These are phyloP conservation scores for Sugiyamaella novakii DNA, from an alignment of 1,139 yeast species.

Conservation along the genomic window DNA sequence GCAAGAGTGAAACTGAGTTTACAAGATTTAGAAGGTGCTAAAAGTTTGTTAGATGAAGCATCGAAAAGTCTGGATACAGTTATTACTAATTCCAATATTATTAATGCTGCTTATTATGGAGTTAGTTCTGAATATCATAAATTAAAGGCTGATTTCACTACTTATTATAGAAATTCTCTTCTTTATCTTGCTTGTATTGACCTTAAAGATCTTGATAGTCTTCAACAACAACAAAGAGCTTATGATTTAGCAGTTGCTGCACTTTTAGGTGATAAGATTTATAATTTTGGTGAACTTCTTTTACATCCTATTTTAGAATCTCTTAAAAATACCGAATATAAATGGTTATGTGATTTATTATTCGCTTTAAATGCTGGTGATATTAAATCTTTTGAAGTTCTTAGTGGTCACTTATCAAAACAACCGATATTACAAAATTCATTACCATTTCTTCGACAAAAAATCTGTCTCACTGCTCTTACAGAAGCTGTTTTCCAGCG, in stretches of 20 bases:
- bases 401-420: slow-evolving; percentile 48
- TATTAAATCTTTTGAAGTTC: slow-evolving; percentile 58
- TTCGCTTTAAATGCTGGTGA: slow-evolving; percentile 78
- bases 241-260: slow-evolving; percentile 87
- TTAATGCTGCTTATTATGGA: slow-evolving; percentile 81
- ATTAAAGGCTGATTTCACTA: slow-evolving; percentile 73
- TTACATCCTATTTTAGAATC: slow-evolving; percentile 79
- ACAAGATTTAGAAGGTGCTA: slow-evolving; percentile 63
- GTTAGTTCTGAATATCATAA: slow-evolving; percentile 79
- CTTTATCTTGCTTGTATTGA: slow-evolving; percentile 66
- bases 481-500: slow-evolving; percentile 84
- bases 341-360: slow-evolving; percentile 75
- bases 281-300: slow-evolving; percentile 92
- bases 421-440: slow-evolving; percentile 63
- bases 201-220: slow-evolving; percentile 51
- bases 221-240: slow-evolving; percentile 63
- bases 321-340: slow-evolving; percentile 55
- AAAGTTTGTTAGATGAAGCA: slow-evolving; percentile 65
- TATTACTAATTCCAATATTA: slow-evolving; percentile 56
- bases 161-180: slow-evolving; percentile 69
- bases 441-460: slow-evolving; percentile 76
- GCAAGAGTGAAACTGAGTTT: slow-evolving; percentile 68
- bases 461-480: slow-evolving; percentile 88
- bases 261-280: slow-evolving; percentile 84
- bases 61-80: slow-evolving; percentile 64